phyloP scores from a whole-genome alignment of 441 rosid species.

The Pelargonium cotyledonis region DNA sequence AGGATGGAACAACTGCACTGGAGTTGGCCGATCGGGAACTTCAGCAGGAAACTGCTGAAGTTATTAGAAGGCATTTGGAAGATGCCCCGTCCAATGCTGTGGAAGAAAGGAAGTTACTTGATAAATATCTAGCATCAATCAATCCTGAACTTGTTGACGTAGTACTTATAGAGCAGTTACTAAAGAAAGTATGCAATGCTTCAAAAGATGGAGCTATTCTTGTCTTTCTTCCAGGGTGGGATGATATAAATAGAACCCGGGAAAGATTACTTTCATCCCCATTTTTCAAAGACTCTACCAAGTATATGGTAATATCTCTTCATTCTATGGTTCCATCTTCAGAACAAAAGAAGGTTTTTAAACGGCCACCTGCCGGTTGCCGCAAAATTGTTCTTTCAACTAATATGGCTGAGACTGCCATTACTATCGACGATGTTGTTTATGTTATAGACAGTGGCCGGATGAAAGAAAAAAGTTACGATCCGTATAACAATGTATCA shows the following conservation, averaged over 20 bases:
- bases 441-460: slow-evolving; percentile 96
- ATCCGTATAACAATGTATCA: slow-evolving; percentile 82
- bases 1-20: slow-evolving; percentile 60
- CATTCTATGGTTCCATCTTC: slow-evolving; percentile 89
- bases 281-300: slow-evolving; percentile 50
- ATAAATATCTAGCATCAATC: slow-evolving; percentile 53
- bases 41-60: slow-evolving; percentile 61
- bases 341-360: slow-evolving; percentile 83
- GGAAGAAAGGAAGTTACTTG: slow-evolving; percentile 49
- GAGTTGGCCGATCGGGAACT: slow-evolving; percentile 61
- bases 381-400: slow-evolving; percentile 89
- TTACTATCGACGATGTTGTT: slow-evolving; percentile 94
- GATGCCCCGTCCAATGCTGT: slow-evolving; percentile 25
- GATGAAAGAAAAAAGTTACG: slow-evolving; percentile 96
- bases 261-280: slow-evolving; percentile 52
- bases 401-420: slow-evolving; percentile 90
- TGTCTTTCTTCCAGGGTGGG: slow-evolving; percentile 99
- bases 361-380: slow-evolving; percentile 68
- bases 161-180: slow-evolving; percentile 63
- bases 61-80: slow-evolving; percentile 44
- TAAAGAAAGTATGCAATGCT: slow-evolving; percentile 65
- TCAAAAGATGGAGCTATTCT: slow-evolving; percentile 85
- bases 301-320: slow-evolving; percentile 63
- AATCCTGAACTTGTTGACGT: slow-evolving; percentile 69
- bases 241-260: slow-evolving; percentile 63